These are phyloP conservation scores for Penicillium daleae DNA, from an alignment of 495 filamentous ascomycete genomes.

Conservation along the genomic window DNA sequence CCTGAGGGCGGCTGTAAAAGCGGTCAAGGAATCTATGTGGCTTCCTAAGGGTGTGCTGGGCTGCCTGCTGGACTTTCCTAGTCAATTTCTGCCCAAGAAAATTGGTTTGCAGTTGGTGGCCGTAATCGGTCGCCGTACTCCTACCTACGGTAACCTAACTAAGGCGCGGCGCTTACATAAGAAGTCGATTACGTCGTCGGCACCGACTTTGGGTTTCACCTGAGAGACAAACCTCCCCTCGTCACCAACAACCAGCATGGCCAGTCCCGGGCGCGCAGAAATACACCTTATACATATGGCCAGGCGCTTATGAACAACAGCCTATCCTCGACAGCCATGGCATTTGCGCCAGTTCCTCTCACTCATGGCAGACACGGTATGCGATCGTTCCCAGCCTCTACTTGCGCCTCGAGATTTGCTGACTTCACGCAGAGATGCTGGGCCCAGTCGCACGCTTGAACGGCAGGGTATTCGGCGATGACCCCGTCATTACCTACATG, in stretches of 20 bases:
- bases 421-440: constrained; percentile 19
- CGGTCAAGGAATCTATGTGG: too few relatives aligned
- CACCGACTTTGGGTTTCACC: neutral
- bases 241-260: constrained; percentile 6
- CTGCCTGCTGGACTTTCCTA: too few relatives aligned
- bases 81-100: too few relatives aligned
- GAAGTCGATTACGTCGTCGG: constrained; percentile 17
- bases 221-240: neutral
- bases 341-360: constrained; percentile 19
- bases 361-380: constrained; percentile 30
- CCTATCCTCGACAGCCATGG: constrained; percentile 20
- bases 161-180: constrained; percentile 17
- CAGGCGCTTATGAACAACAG: neutral
- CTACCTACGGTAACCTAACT: too few relatives aligned
- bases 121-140: too few relatives aligned
- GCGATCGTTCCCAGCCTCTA: neutral
- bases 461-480: constrained; percentile 29
- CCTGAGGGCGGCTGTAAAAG: too few relatives aligned
- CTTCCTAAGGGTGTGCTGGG: too few relatives aligned
- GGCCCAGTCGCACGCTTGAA: constrained; percentile 24
- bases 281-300: constrained; percentile 6
- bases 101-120: too few relatives aligned
- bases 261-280: neutral
- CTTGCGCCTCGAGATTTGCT: neutral
- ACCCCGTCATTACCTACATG: constrained; percentile 36